A percentile compares a stretch with the other conserved stretches of the same genome.
Conservation (phyloP, 345 rosid species). For the Arabis hirsuta region DNA sequence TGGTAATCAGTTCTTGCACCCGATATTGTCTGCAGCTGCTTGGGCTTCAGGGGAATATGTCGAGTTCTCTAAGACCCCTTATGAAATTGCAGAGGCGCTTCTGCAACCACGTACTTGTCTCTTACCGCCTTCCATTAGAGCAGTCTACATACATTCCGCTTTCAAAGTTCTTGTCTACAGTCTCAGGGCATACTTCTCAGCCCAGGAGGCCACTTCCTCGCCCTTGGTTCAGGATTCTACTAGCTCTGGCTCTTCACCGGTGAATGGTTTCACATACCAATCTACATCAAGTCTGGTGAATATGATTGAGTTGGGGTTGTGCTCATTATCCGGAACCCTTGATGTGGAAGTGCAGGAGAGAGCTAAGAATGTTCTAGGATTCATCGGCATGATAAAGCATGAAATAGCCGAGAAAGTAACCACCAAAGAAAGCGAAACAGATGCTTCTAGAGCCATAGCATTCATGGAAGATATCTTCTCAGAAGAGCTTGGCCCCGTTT, state of each 20-base stretch:
- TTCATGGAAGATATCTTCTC: constrained; percentile 66
- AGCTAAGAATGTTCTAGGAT: constrained; percentile 68
- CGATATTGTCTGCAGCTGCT: constrained; percentile 86
- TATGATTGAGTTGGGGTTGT: constrained; percentile 59
- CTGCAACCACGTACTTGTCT: constrained; percentile 86
- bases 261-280: constrained; percentile 47
- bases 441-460: constrained; percentile 50
- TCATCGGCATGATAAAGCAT: constrained; percentile 61
- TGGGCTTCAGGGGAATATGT: constrained; percentile 94
- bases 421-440: constrained; percentile 39
- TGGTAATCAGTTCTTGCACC: constrained; percentile 77
- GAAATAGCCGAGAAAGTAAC: constrained; percentile 46
- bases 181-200: constrained; percentile 50
- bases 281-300: constrained; percentile 59
- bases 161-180: constrained; percentile 72
- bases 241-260: constrained; percentile 35
- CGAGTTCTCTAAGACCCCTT: constrained; percentile 63
- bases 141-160: constrained; percentile 72
- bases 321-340: constrained; percentile 55
- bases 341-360: constrained; percentile 92
- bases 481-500: constrained; percentile 79
- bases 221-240: constrained; percentile 43
- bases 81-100: constrained; percentile 83
- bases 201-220: constrained; percentile 35
- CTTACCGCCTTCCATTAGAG: constrained; percentile 67